These are phyloP conservation scores for Zea luxurians DNA, from an alignment of 176 grass and related monocot species.

Conservation along the genomic window DNA sequence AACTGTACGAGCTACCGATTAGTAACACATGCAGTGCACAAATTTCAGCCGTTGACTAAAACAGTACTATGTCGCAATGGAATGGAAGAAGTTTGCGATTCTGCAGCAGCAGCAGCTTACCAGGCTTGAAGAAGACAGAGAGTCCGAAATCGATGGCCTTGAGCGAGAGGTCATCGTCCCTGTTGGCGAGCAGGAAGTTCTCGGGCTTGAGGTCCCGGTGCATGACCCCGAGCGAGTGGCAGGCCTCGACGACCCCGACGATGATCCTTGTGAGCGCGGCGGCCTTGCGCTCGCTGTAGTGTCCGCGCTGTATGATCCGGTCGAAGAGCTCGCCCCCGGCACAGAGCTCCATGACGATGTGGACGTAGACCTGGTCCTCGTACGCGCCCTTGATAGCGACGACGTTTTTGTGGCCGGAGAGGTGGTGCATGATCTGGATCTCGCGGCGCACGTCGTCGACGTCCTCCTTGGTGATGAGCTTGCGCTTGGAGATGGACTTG, in stretches of 20 bases:
- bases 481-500: constrained; percentile 96
- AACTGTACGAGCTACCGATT: not conserved
- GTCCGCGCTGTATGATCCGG: constrained; percentile 85
- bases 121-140: constrained; percentile 96
- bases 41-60: constrained; percentile 16
- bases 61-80: not conserved
- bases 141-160: constrained; percentile 98
- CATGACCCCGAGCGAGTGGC: constrained; percentile 98
- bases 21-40: not conserved
- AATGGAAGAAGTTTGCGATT: not conserved
- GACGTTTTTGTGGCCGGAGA: constrained; percentile 78
- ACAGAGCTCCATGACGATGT: constrained; percentile 99
- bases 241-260: constrained; percentile 89
- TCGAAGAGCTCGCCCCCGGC: constrained; percentile 94
- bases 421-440: constrained; percentile 99
- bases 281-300: constrained; percentile 99
- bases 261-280: constrained; percentile 89
- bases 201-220: constrained; percentile 97
- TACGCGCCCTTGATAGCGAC: constrained; percentile 95
- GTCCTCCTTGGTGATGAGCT: constrained; percentile 92
- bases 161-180: constrained; percentile 81
- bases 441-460: constrained; percentile 95
- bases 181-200: constrained; percentile 90
- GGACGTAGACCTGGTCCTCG: constrained; percentile 84
- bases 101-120: constrained; percentile 35